Evolutionary conservation across 805 yeast genomes (phyloP).

Genomic region (Barnettozyma pratensis): DNA sequence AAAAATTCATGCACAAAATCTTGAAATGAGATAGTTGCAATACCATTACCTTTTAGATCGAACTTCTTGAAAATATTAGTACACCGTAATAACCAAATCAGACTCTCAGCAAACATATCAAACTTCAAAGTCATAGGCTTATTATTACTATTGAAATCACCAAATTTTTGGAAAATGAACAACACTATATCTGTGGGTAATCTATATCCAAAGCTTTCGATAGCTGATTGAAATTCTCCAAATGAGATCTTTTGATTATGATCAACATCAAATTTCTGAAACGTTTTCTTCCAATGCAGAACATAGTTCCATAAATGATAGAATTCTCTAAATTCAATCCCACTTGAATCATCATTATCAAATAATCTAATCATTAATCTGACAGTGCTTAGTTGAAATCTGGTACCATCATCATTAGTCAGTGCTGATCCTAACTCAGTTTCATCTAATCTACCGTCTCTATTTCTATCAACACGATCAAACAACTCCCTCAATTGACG

Average conservation of each 20-base stretch:
- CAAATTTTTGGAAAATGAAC: conserved; percentile 53
- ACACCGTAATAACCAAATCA: conserved; percentile 69
- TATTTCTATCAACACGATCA: conserved; percentile 49
- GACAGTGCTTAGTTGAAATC: conserved; percentile 56
- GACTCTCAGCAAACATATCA: conserved; percentile 76
- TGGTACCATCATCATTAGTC: conserved; percentile 58
- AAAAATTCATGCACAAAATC: conserved; percentile 55
- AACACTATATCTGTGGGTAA: conserved; percentile 51
- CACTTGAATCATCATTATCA: conserved; percentile 42
- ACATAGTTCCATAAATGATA: conserved; percentile 65
- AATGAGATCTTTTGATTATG: conserved; percentile 55
- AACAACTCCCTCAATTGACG: conserved; percentile 44
- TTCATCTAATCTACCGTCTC: conserved; percentile 50
- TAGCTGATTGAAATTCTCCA: conserved; percentile 57
- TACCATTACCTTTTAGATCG: conserved; percentile 71
- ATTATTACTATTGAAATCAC: conserved; percentile 31
- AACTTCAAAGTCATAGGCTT: conserved; percentile 48
- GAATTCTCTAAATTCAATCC: conserved; percentile 54
- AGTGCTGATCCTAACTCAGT: conserved; percentile 54
- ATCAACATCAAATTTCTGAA: conserved; percentile 57
- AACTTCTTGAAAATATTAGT: conserved; percentile 76
- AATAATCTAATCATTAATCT: conserved; percentile 58
- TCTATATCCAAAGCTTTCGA: conserved; percentile 62
- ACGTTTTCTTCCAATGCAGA: conserved; percentile 59
- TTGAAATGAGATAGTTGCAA: conserved; percentile 60